Percentiles rank a stretch among this genome's conserved stretches.
These are phyloP conservation scores for Carpinus viminea DNA, from an alignment of 306 rosid species.

Conservation along the genomic window DNA sequence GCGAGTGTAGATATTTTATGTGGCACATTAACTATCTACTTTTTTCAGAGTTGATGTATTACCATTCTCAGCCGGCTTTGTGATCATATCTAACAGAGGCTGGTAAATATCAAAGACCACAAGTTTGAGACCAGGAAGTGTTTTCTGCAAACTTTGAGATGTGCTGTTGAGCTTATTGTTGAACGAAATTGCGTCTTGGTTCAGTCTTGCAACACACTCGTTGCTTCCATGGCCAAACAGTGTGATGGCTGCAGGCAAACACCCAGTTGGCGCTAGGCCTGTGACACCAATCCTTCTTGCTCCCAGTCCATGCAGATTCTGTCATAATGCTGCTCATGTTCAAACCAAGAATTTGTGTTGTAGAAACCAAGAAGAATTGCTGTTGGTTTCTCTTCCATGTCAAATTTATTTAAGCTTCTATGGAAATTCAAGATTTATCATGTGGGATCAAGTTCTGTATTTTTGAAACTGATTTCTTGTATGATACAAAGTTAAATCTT, in stretches of 20 bases:
- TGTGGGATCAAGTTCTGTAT: neutral
- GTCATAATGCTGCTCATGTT: slow-evolving; percentile 37
- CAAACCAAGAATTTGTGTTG: slow-evolving; percentile 11
- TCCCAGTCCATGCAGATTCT: slow-evolving; percentile 56
- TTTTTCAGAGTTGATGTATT: slow-evolving; percentile 29
- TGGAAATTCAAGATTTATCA: slow-evolving; percentile 18
- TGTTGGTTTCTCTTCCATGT: neutral
- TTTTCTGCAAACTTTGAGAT: slow-evolving; percentile 43
- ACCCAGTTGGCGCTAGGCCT: slow-evolving; percentile 55
- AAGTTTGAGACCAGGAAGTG: slow-evolving; percentile 47
- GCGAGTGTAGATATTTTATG: slow-evolving; percentile 12
- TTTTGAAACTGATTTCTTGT: too few species aligned
- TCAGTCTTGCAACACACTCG: slow-evolving; percentile 47
- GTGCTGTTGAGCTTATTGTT: slow-evolving; percentile 52
- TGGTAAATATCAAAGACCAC: slow-evolving; percentile 52
- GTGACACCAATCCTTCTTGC: slow-evolving; percentile 57
- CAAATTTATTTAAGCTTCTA: neutral
- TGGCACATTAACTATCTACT: slow-evolving; percentile 4
- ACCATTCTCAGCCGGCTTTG: slow-evolving; percentile 45
- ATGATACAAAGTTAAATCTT: too few species aligned
- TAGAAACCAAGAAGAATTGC: neutral
- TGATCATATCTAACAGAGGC: slow-evolving; percentile 52
- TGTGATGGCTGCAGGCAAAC: slow-evolving; percentile 57
- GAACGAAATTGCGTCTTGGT: slow-evolving; percentile 54
- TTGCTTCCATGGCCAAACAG: slow-evolving; percentile 58